Base-by-base conservation (phyloP, 768 basidiomycete species). In the Hemileccinum rubropunctum region DNA sequence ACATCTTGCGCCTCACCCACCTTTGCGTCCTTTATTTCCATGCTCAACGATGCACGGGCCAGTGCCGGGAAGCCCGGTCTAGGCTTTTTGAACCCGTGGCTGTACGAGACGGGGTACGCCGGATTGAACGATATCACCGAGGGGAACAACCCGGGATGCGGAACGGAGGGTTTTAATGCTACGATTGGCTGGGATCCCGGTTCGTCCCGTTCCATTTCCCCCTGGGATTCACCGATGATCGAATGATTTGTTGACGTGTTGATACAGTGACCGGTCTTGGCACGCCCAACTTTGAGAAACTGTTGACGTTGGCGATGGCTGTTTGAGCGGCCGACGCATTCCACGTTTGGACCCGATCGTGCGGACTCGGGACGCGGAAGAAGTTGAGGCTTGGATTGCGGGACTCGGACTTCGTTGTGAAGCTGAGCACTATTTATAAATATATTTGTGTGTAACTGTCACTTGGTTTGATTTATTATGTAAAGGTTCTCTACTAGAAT, bases 1-100 rank as follows among this genome's bases (percentile, higher is more conserved):
- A 90, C 88, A 2, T 86, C 84, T 13, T 82, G 82, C 1, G 61
- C 85, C 1, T 59, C 82, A 8, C 87, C 86, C 0, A 74, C 83
- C 0, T 83, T 90, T 50, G 76, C 86, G 6, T 80, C 75, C 21
- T 69, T 88, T 45, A 71, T 87, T 15, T 74, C 84, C 3, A 74
- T 88, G 53, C 66, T 88, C 45, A 86, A 87, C 45, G 83, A 87
- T 48, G 81, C 76, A 2, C 76, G 82, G 8, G 62, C 84, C 21
- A 64, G 66, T 3, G 69, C 68, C 0, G 68, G 71, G 0, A 65
- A 71, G 43, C 58, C 66, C 10, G 48, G 82, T 21, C 67, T 87
- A n/a, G 85, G 85, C 0, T 85, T 86, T 67, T 68, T 88, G 52
- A 86, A 86, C 62, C 84, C 83, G 2, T 69, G 82, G 41, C 47